phyloP scores from a whole-genome alignment of 202 grass and related monocot genomes.

The Digitaria exilis region DNA sequence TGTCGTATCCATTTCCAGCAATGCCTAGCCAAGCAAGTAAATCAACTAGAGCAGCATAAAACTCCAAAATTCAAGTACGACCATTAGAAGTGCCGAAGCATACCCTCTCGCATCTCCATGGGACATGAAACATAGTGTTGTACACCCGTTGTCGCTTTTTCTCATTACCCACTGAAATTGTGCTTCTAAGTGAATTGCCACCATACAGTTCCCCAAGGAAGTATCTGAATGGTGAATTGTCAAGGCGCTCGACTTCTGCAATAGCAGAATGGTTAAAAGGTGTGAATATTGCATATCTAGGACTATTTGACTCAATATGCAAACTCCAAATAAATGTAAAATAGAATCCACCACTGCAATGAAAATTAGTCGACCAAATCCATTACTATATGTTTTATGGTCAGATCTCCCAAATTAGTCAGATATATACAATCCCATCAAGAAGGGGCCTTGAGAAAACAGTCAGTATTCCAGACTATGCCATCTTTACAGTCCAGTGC shows the following conservation, averaged over 20 bases:
- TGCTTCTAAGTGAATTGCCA: conserved; percentile 93
- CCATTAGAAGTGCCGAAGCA: conserved; percentile 25
- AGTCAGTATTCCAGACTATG: not conserved
- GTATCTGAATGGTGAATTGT: conserved; percentile 81
- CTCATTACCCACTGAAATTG: conserved; percentile 91
- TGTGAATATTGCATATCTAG: conserved; percentile 8
- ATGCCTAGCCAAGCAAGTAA: conserved; percentile 27
- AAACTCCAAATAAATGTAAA: conserved; percentile 22
- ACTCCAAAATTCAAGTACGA: conserved; percentile 8
- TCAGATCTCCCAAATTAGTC: not conserved
- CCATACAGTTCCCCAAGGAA: conserved; percentile 89
- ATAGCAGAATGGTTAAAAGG: conserved; percentile 25
- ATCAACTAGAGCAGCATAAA: not conserved
- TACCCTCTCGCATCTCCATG: conserved; percentile 99
- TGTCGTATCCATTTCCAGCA: conserved; percentile 5
- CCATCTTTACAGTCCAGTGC: not conserved
- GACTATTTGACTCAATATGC: conserved; percentile 8
- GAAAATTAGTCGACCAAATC: not conserved
- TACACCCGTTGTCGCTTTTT: conserved; percentile 95
- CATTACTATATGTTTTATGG: not conserved
- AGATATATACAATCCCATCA: not conserved
- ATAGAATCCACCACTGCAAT: conserved; percentile 13
- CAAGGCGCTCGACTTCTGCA: conserved; percentile 56
- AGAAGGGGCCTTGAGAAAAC: not conserved
- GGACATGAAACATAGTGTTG: conserved; percentile 99